Evolutionary conservation across 176 grass and related monocot genomes (phyloP).

Genomic region (Olyra latifolia): DNA sequence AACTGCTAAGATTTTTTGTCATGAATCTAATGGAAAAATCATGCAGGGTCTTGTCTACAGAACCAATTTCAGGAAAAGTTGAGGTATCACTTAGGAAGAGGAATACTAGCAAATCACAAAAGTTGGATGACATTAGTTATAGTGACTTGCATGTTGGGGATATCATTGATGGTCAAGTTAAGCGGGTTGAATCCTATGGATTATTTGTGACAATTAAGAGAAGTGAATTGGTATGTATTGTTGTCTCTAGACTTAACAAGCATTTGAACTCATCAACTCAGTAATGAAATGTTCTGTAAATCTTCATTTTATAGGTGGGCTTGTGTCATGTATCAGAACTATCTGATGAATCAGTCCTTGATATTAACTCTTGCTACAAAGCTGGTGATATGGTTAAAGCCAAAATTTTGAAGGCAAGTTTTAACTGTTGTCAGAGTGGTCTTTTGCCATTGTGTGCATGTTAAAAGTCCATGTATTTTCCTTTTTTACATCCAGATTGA

Average conservation of each 20-base stretch:
- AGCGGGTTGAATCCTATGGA: conserved; percentile 75
- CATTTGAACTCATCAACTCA: conserved; percentile 12
- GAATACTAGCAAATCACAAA: conserved; percentile 43
- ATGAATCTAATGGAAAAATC: conserved; percentile 24
- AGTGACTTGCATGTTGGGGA: conserved; percentile 68
- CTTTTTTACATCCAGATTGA: conserved; percentile 59
- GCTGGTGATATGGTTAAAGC: conserved; percentile 76
- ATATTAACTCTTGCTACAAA: conserved; percentile 66
- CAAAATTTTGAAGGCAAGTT: conserved; percentile 82
- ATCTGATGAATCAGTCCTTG: conserved; percentile 73
- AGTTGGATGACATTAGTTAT: conserved; percentile 40
- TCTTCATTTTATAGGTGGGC: conserved; percentile 71
- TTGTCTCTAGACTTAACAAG: not conserved
- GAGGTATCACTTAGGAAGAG: conserved; percentile 74
- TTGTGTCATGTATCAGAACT: conserved; percentile 94
- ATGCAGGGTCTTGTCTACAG: conserved; percentile 70
- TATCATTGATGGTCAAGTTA: conserved; percentile 76
- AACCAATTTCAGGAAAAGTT: conserved; percentile 66
- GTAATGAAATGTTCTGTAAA: conserved; percentile 22
- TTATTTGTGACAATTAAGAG: conserved; percentile 75
- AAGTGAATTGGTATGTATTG: conserved; percentile 61
- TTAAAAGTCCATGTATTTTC: conserved; percentile 9
- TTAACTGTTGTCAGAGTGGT: not conserved
- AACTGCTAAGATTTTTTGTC: not conserved
- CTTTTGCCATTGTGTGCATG: not conserved